Conservation (phyloP, 2,329 filamentous ascomycete species). For the Epichloe coenophiala region DNA sequence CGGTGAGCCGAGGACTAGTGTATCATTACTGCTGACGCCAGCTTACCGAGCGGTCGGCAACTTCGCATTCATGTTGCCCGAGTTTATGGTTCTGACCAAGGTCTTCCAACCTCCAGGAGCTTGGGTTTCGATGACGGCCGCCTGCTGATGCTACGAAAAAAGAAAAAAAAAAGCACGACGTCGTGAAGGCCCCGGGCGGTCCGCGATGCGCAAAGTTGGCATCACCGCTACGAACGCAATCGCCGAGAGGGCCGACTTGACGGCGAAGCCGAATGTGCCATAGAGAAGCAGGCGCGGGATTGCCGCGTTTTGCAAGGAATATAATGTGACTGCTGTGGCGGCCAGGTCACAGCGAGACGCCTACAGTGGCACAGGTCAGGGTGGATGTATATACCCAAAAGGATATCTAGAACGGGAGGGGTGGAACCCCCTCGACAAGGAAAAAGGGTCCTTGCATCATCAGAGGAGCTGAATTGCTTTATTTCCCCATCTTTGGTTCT, state of each 20-base stretch:
- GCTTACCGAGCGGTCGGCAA: neutral
- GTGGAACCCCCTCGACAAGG: neutral
- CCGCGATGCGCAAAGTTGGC: no score
- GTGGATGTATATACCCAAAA: constrained; percentile 4
- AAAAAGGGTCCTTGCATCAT: neutral
- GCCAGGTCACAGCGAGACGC: neutral
- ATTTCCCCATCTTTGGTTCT: neutral
- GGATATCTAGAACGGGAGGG: constrained; percentile 2
- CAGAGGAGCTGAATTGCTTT: neutral
- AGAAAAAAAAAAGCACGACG: no score
- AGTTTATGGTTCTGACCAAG: neutral
- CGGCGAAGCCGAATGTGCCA: neutral
- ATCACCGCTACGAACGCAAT: no score
- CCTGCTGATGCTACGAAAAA: no score
- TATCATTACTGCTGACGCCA: neutral
- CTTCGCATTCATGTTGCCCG: neutral
- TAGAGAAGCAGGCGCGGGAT: neutral
- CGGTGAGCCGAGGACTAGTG: constrained; percentile 4
- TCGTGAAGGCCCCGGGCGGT: no score
- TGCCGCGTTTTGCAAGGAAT: neutral
- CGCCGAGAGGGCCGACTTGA: neutral
- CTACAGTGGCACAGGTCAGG: neutral
- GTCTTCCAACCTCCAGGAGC: neutral
- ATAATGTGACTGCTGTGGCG: neutral
- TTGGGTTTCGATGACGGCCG: neutral